Base-by-base conservation (phyloP, 148 eudicot genomes). In the Polygonum aviculare region DNA sequence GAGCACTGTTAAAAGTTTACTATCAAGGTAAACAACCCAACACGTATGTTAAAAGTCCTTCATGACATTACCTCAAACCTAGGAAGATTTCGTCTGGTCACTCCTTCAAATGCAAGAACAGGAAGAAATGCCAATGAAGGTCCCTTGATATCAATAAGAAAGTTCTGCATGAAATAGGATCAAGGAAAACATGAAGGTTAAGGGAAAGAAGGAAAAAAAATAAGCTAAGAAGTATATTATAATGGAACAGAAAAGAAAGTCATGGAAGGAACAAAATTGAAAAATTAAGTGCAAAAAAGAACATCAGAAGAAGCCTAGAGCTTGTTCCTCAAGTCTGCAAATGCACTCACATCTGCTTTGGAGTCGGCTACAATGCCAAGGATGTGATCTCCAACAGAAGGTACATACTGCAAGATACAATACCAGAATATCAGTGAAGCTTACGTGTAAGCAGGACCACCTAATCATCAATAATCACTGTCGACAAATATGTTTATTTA, bases 31-130 rank as follows among this genome's bases (percentile, higher is more conserved):
- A 40, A 57, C 52, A 21, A 12, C 57, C 6, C 5, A 4, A 2
- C 16, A 4, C 57, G 26, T 22, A 22, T 22, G 19, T n/a, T 35
- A 12, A 35, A 67, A 67, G 72, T 16, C 72, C 36, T 67, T 36
- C 45, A 38, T 69, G 35, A 33, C 51, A 80, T 54, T 83, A 91
- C 99, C 99, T 89, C 93, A 86, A 96, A 91, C 72, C 91, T 96
- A 0, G 98, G 99, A 73, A 91, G 88, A 80, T 93, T 96, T 77
- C 94, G 90, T 84, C 97, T 86, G 57, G 91, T 93, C 75, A 91
- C 99, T 72, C 99, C 99, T 90, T 96, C 99, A 93, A 96, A 96
- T 67, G 98, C 90, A 72, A 96, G 89, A 45, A 91, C 99, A 59
- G 99, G 99, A 81, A 96, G 85, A 81, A 80, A 84, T 48, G 97